phyloP scores from a whole-genome alignment of 805 yeast species.

The Metschnikowia koreensis region DNA sequence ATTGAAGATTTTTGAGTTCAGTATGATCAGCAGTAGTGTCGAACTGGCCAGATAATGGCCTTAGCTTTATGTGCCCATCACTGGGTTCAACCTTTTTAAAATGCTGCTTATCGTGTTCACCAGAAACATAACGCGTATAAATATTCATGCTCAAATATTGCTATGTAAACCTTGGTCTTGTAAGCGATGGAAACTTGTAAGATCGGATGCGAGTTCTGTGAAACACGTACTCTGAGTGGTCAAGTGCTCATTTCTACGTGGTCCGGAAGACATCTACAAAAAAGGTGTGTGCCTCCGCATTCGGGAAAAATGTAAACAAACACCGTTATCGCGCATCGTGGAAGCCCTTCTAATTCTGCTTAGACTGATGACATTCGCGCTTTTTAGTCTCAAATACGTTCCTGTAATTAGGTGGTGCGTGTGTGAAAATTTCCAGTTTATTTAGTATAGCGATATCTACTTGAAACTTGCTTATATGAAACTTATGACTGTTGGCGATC shows the following conservation, averaged over 20 bases:
- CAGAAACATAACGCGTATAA: constrained; percentile 38
- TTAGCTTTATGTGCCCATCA: constrained; percentile 18
- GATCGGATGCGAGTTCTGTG: no score
- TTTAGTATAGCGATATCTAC: no score
- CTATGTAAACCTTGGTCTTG: neutral
- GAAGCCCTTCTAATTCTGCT: neutral
- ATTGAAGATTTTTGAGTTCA: constrained; percentile 4
- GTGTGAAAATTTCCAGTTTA: no score
- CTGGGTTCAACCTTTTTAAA: constrained; percentile 6
- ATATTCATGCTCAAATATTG: constrained; percentile 28
- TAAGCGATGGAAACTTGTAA: neutral
- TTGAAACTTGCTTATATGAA: no score
- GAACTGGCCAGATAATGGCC: constrained; percentile 28
- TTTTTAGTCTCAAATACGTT: neutral
- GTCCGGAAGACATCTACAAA: neutral
- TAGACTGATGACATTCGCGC: neutral
- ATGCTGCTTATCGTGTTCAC: constrained; percentile 29
- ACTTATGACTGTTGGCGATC: no score
- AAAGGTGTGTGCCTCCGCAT: constrained; percentile 1
- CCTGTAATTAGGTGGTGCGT: no score
- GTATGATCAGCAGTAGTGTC: constrained; percentile 12
- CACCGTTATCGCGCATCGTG: neutral
- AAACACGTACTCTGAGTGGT: no score
- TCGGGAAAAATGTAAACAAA: constrained; percentile 7
- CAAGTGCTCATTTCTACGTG: neutral